These are phyloP conservation scores for Protomyces inundatus DNA, from an alignment of 1,139 yeast genomes.

Conservation along the genomic window DNA sequence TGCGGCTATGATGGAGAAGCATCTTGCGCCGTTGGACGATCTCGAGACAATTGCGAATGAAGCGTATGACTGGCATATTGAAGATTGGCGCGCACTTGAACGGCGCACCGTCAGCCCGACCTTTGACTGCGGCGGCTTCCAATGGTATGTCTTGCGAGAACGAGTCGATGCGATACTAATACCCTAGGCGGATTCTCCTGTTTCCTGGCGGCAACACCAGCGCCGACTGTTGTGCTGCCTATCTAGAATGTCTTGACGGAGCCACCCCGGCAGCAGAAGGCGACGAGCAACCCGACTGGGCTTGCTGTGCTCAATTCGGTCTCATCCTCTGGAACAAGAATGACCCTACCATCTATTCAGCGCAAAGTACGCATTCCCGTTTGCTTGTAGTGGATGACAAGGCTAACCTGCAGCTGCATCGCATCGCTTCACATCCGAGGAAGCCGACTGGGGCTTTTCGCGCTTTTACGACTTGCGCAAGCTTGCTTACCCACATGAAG, in stretches of 20 bases:
- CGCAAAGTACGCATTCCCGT: slow-evolving; percentile 37
- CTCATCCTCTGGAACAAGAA: slow-evolving; percentile 79
- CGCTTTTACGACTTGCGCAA: slow-evolving; percentile 58
- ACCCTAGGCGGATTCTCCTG: slow-evolving; percentile 60
- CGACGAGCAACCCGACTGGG: slow-evolving; percentile 52
- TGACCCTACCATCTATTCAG: slow-evolving; percentile 51
- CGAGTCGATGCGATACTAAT: not conserved
- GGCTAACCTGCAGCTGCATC: slow-evolving; percentile 47
- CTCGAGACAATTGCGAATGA: slow-evolving; percentile 30
- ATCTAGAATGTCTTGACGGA: slow-evolving; percentile 36
- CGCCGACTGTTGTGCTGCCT: slow-evolving; percentile 38
- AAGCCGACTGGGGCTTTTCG: slow-evolving; percentile 95
- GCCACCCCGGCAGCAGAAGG: slow-evolving; percentile 34
- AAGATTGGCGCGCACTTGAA: slow-evolving; percentile 53
- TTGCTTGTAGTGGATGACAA: not conserved
- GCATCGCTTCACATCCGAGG: slow-evolving; percentile 69
- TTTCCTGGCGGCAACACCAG: slow-evolving; percentile 68
- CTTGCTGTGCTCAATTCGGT: slow-evolving; percentile 83
- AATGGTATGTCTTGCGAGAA: slow-evolving; percentile 34
- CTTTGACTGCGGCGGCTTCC: slow-evolving; percentile 61
- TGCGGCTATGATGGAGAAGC: slow-evolving; percentile 36
- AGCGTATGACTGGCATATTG: slow-evolving; percentile 55
- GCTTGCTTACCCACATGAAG: slow-evolving; percentile 32
- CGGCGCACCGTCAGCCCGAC: slow-evolving; percentile 45
- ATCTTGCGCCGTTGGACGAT: slow-evolving; percentile 36